A percentile compares a stretch with the other conserved stretches of the same genome.
These are phyloP conservation scores for Aspergillus carbonarius DNA, from an alignment of 2,329 filamentous ascomycete species.

Conservation along the genomic window DNA sequence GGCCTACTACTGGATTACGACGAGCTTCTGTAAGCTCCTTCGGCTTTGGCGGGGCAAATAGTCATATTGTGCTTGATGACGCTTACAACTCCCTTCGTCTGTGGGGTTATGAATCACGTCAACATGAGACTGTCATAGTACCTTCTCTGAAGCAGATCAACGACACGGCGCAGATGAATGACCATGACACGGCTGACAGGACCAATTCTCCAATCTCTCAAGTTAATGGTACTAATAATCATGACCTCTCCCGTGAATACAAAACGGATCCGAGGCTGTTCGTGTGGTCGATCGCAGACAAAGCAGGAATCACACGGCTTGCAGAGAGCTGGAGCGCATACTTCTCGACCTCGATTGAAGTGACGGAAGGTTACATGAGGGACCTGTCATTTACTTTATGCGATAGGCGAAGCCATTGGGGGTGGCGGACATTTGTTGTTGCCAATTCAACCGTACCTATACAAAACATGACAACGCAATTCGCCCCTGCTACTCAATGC, in stretches of 20 bases:
- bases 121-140: background rate
- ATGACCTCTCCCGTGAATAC: no score
- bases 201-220: background rate
- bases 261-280: background rate
- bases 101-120: background rate
- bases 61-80: conserved; percentile 25
- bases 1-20: conserved; percentile 19
- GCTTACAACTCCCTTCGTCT: conserved; percentile 11
- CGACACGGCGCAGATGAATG: background rate
- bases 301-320: conserved; percentile 11
- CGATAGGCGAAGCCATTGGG: background rate
- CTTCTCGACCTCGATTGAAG: background rate
- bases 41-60: conserved; percentile 29
- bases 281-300: conserved; percentile 13
- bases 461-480: background rate
- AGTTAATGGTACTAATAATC: background rate
- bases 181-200: background rate
- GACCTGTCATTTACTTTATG: conserved; percentile 6
- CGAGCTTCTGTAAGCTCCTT: conserved; percentile 27
- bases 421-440: conserved; percentile 1
- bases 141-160: background rate
- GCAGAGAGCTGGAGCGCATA: background rate
- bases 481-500: background rate
- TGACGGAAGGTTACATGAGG: background rate
- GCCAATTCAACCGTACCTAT: background rate